Conservation (phyloP, 148 eudicot genomes). For the Camellia japonica region DNA sequence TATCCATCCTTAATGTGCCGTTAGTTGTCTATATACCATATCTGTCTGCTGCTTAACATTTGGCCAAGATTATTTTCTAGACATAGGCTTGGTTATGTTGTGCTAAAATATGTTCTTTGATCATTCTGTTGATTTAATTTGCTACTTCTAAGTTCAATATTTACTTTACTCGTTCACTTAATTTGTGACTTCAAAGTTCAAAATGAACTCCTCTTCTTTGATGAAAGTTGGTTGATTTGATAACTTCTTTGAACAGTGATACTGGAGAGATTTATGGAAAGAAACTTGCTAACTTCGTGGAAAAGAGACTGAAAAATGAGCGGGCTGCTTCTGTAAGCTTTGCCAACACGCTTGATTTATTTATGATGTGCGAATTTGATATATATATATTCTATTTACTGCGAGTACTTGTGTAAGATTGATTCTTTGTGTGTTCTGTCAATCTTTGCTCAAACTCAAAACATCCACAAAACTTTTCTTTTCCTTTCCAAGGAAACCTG, state of each 20-base stretch:
- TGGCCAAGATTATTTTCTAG: not conserved
- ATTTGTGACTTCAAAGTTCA: not conserved
- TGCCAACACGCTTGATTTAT: not conserved
- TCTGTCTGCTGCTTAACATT: not conserved
- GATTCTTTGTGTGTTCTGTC: too few relatives aligned
- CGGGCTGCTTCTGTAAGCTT: slow-evolving; percentile 96
- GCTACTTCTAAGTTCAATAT: not conserved
- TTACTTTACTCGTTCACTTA: not conserved
- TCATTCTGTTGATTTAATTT: not conserved
- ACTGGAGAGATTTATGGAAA: slow-evolving; percentile 86
- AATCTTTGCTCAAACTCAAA: too few relatives aligned
- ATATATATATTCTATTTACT: not conserved
- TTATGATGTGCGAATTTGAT: not conserved
- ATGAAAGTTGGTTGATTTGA: slow-evolving; percentile 6
- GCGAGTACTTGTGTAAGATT: too few relatives aligned
- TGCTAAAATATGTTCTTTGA: slow-evolving; percentile 5
- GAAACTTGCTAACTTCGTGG: slow-evolving; percentile 96
- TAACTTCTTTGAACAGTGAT: slow-evolving; percentile 50
- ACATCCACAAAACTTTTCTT: too few relatives aligned
- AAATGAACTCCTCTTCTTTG: not conserved
- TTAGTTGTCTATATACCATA: not conserved
- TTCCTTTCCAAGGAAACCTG: too few relatives aligned
- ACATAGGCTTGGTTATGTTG: not conserved
- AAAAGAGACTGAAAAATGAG: slow-evolving; percentile 86
- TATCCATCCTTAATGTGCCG: not conserved